Base-by-base conservation (phyloP, 139 green algal genomes). In the Nannochloris sp. region DNA sequence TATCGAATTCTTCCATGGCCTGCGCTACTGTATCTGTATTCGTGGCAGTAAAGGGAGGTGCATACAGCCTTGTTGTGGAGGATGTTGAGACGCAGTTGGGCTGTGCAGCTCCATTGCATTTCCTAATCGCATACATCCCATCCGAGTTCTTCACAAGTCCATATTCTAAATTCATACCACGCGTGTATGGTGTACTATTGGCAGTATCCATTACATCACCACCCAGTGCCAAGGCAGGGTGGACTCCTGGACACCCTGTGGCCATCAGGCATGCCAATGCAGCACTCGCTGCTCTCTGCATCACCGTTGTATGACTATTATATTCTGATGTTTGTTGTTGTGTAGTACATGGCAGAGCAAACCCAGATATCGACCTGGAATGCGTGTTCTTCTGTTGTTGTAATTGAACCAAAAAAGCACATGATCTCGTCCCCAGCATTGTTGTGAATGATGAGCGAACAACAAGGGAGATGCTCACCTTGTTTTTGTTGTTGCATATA, bases 81-180 rank as follows among this genome's bases (percentile, higher is more conserved):
- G 74, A 65, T 7, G 82, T 85, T 43, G 61, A 76, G 0, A 87
- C 57, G 36, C 83, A 89, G 64, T 89, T 89, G 5, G 78, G 78
- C 49, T 89, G 86, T 4, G 79, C 57, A 34, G 57, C 65, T 5
- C 50, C 64, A 1, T 61, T 57, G 31, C 75, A 81, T 34, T 48
- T 25, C 3, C 57, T 57, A n/a, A 76, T 72, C 23, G 34, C 9
- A 40, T 40, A 40, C 34, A 40, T 40, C 34, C 46, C n/a, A 8
- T 48, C 44, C 1, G 44, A 46, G 4, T 68, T 57, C 2, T 40
- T 6, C 0, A 40, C 51, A 19, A 69, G 37, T 10, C 70, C 68
- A 44, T 74, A 74, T 40, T 67, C 24, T 16, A 64, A 48, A 8
- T n/a, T 29, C n/a, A 61, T 21, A 15, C 68, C 68, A 25, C 23